These are phyloP conservation scores for Penicillium sp. DNA, from an alignment of 2,329 filamentous ascomycete genomes.

Conservation along the genomic window DNA sequence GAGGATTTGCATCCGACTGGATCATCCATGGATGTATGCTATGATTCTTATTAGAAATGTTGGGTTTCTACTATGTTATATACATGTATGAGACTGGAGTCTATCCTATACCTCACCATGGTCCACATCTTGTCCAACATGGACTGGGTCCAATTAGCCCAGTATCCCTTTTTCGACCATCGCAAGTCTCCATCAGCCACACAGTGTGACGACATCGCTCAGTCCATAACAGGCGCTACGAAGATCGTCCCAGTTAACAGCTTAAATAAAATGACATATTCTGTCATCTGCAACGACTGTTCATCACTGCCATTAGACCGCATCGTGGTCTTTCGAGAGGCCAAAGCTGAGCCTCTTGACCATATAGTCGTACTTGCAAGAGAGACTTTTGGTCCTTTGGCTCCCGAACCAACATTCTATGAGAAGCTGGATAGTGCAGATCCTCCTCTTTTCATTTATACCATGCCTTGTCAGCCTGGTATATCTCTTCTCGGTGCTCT, in stretches of 20 bases:
- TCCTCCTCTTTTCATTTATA: background rate
- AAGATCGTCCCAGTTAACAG: background rate
- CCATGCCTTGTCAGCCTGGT: background rate
- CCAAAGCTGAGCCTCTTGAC: background rate
- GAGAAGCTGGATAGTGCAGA: background rate
- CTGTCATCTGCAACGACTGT: conserved; percentile 3
- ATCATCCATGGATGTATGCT: background rate
- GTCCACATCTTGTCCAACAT: background rate
- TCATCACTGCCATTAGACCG: background rate
- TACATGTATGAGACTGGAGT: background rate
- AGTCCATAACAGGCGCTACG: background rate
- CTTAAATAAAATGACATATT: background rate
- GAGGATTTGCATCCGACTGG: background rate
- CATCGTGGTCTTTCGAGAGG: background rate
- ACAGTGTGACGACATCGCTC: background rate
- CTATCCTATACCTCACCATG: background rate
- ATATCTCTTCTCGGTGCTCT: conserved; percentile 1
- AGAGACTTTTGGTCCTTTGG: background rate
- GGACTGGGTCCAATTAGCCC: conserved; percentile 3
- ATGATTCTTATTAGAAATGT: too few relatives aligned
- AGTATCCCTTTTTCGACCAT: conserved; percentile 2
- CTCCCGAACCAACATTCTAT: background rate
- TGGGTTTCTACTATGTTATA: background rate
- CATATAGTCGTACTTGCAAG: background rate
- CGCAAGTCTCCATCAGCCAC: background rate